Percentiles rank a stretch among this genome's conserved stretches.
Conservation (phyloP, 805 yeast species). For the Myxozyma melibiosi region DNA sequence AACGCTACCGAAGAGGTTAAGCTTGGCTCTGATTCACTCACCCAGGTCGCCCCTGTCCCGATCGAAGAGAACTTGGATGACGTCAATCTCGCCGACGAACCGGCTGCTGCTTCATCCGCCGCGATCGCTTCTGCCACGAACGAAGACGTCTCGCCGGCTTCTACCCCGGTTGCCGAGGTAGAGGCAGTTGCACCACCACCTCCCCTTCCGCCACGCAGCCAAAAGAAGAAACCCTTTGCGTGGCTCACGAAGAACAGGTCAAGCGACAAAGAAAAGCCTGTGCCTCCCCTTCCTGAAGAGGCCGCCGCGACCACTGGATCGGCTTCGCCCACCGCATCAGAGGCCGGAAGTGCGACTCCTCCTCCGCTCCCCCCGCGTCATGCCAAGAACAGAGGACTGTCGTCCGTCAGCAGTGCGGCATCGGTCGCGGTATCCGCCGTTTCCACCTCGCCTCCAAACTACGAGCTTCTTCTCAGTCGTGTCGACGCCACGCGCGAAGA, state of each 20-base stretch:
- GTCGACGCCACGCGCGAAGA: slow-evolving; percentile 58
- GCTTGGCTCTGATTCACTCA: neutral
- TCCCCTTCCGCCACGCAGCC: slow-evolving; percentile 25
- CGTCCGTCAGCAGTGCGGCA: slow-evolving; percentile 17
- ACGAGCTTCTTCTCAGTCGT: slow-evolving; percentile 63
- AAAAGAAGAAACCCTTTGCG: slow-evolving; percentile 37
- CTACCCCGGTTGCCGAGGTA: slow-evolving; percentile 1
- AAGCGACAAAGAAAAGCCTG: neutral
- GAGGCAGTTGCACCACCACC: slow-evolving; percentile 12
- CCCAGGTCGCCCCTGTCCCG: slow-evolving; percentile 8
- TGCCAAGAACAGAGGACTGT: slow-evolving; percentile 2
- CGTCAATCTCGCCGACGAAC: slow-evolving; percentile 17
- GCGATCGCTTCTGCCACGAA: too few species aligned
- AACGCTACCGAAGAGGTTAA: slow-evolving; percentile 8
- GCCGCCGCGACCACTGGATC: neutral
- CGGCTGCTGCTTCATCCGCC: neutral
- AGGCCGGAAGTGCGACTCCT: slow-evolving; percentile 1
- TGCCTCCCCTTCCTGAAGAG: neutral
- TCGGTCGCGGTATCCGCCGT: slow-evolving; percentile 33
- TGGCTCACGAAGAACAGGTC: slow-evolving; percentile 34
- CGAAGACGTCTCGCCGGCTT: neutral
- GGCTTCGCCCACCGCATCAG: neutral
- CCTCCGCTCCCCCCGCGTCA: slow-evolving; percentile 13
- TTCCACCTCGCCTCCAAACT: slow-evolving; percentile 31
- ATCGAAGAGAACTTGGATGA: slow-evolving; percentile 24